These are phyloP conservation scores for Trichoderma aggressivum DNA, from an alignment of 2,329 filamentous ascomycete genomes.

Conservation along the genomic window DNA sequence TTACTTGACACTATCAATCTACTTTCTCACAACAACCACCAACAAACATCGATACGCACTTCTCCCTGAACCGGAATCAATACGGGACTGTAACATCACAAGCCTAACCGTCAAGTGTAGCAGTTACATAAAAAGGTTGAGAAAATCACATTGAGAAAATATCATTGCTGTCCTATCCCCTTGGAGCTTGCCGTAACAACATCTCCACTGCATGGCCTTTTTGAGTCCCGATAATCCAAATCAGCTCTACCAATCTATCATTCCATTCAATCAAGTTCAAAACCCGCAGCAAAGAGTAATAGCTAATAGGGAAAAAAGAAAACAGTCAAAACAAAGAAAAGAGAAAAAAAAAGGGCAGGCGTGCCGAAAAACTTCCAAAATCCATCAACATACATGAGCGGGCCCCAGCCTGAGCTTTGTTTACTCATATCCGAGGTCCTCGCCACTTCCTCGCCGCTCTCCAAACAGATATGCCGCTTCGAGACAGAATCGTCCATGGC, in stretches of 20 bases:
- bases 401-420: background rate
- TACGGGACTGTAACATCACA: background rate
- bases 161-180: background rate
- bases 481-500: constrained; percentile 76
- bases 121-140: background rate
- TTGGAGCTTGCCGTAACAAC: background rate
- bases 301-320: background rate
- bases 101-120: background rate
- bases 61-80: background rate
- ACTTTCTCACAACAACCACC: background rate
- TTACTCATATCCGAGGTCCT: constrained; percentile 28
- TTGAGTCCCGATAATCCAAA: constrained; percentile 15
- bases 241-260: constrained; percentile 20
- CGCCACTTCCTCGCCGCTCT: constrained; percentile 44
- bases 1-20: background rate
- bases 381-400: background rate
- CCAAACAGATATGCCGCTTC: constrained; percentile 89
- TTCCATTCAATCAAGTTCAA: constrained; percentile 1
- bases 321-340: background rate
- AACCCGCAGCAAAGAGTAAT: background rate
- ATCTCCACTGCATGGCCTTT: constrained; percentile 14
- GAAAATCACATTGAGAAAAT: background rate
- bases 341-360: background rate
- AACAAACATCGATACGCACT: background rate
- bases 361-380: background rate